Conservation (phyloP, 176 grass and related monocot species). For the Secale cereale region DNA sequence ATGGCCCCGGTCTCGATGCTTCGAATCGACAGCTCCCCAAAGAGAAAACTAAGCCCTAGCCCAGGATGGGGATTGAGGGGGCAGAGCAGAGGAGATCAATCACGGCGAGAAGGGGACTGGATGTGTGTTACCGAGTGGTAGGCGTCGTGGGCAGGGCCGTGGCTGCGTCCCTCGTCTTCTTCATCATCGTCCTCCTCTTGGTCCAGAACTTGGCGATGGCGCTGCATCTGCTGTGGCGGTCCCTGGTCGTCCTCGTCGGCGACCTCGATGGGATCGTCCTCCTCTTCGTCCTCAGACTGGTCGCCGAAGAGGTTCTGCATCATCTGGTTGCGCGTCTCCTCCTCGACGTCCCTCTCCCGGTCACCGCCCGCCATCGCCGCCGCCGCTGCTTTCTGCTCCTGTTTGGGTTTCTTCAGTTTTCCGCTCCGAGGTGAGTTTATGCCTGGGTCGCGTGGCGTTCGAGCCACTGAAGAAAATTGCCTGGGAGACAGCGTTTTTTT, state of each 20-base stretch:
- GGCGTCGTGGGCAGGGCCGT: constrained; percentile 1
- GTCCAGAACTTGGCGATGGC: constrained; percentile 10
- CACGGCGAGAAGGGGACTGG: background rate
- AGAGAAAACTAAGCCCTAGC: background rate
- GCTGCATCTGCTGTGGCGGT: constrained; percentile 12
- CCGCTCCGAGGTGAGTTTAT: background rate
- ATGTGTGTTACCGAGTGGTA: constrained; percentile 45
- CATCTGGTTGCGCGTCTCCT: constrained; percentile 83
- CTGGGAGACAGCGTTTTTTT: background rate
- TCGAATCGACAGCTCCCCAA: background rate
- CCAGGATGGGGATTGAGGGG: background rate
- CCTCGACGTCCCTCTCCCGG: constrained; percentile 58
- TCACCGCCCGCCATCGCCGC: constrained; percentile 38
- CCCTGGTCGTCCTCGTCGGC: constrained; percentile 55
- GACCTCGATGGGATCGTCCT: constrained; percentile 52
- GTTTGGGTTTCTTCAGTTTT: background rate
- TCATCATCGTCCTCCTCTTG: constrained; percentile 31
- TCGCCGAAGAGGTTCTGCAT: constrained; percentile 99
- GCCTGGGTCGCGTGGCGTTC: background rate
- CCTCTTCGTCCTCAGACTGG: constrained; percentile 90
- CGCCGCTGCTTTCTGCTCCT: background rate
- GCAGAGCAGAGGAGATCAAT: background rate
- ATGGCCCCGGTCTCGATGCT: background rate
- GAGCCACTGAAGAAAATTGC: background rate
- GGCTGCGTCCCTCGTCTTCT: constrained; percentile 27